Conservation (phyloP, 495 filamentous ascomycete genomes). For the Annulohypoxylon bovei region DNA sequence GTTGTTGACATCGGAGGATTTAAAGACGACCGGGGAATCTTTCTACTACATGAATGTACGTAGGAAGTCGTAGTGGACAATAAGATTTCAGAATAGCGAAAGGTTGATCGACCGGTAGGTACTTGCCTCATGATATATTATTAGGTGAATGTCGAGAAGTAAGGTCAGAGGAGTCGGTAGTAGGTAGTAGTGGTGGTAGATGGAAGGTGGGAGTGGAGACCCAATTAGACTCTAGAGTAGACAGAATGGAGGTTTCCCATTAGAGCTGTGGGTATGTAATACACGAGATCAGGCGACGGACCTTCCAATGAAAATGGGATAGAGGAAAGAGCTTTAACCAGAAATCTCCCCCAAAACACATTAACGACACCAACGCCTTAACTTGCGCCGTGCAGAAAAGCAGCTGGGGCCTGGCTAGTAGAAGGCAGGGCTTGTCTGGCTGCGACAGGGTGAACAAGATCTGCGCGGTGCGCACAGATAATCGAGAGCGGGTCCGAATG, state of each 20-base stretch:
- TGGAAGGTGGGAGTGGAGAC: slow-evolving; percentile 41
- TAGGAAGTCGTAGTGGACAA: slow-evolving; percentile 16
- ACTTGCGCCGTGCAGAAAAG: slow-evolving; percentile 42
- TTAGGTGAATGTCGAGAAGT: slow-evolving; percentile 39
- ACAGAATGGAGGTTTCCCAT: slow-evolving; percentile 32
- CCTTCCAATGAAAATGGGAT: slow-evolving; percentile 38
- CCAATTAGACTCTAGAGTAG: slow-evolving; percentile 42
- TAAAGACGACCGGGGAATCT: slow-evolving; percentile 29
- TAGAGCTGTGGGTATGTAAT: slow-evolving; percentile 36
- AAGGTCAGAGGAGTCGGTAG: slow-evolving; percentile 25
- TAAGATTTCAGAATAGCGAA: slow-evolving; percentile 15
- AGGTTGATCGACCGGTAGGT: slow-evolving; percentile 24
- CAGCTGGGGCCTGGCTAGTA: slow-evolving; percentile 35
- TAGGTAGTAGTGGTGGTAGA: neutral
- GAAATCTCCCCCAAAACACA: slow-evolving; percentile 39
- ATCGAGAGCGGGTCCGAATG: slow-evolving; percentile 44
- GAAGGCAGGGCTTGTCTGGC: slow-evolving; percentile 39
- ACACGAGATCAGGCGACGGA: slow-evolving; percentile 38
- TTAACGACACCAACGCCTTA: slow-evolving; percentile 44
- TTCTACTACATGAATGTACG: slow-evolving; percentile 17
- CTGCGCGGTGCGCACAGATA: slow-evolving; percentile 42
- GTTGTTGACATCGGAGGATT: slow-evolving; percentile 47
- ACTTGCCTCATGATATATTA: slow-evolving; percentile 44
- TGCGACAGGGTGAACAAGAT: slow-evolving; percentile 45
- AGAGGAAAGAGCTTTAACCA: slow-evolving; percentile 32